Base-by-base conservation (phyloP, 2,329 filamentous ascomycete genomes). In the Colletotrichum nymphaeae region DNA sequence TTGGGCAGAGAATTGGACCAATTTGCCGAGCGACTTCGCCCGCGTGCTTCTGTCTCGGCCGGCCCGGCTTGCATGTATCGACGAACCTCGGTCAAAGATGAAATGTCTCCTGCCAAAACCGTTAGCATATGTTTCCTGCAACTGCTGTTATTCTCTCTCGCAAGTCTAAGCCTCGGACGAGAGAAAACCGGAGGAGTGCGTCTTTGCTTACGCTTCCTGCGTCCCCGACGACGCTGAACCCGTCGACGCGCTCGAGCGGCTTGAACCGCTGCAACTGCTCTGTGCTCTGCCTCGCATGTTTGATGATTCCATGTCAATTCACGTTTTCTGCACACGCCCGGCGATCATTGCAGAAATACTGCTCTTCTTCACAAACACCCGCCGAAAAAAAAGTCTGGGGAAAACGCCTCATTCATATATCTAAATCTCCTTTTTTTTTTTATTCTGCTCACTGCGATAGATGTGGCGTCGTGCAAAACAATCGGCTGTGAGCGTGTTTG, bases 71-170 rank as follows among this genome's bases (percentile, higher is more conserved):
- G 49, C 12, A 12, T 12, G 42, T 4, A 24, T 22, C 14, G 4
- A 70, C 70, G 37, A 70, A 73, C 70, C 70, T 73, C 70, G 26
- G 55, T 73, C 70, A 30, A 73, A 73, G 32, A 73, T 70, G 56
- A 73, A 73, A 32, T 73, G 67, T 12, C 26, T 73, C 56, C 70
- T 73, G 37, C 35, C 37, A 4, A 60, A 14, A 2, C 9, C 2
- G 28, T 70, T n/a, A 70, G 67, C 46, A 42, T 42, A 53, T 19
- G 8, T 22, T 49, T 11, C 19, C 16, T 9, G 14, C 37, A 42
- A 16, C 37, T 42, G 16, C 6, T 35, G 3, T 35, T 30, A 4
- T 19, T 19, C 16, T 42, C 3, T 8, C 16, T 19, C 37, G 37
- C 16, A 19, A 19, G 16, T 42, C 37, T 9, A 22, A 22, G 46